These are phyloP conservation scores for Torulaspora indica DNA, from an alignment of 805 yeast species.

Conservation along the genomic window DNA sequence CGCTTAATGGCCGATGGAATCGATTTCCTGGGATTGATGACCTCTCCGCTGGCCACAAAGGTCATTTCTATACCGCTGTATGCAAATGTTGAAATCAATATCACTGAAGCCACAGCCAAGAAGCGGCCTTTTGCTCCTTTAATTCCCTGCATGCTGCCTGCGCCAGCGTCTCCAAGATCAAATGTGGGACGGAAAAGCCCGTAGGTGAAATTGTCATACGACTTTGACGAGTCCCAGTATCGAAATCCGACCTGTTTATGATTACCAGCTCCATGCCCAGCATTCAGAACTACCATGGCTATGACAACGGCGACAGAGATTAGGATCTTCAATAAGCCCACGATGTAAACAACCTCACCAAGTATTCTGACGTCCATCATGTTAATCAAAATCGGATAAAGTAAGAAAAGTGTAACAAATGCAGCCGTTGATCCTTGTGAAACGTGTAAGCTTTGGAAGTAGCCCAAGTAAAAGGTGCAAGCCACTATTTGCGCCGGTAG, in stretches of 20 bases:
- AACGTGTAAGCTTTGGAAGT: conserved; percentile 53
- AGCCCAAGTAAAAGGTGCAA: conserved; percentile 56
- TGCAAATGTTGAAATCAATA: conserved; percentile 64
- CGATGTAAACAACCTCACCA: conserved; percentile 68
- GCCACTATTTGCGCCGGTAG: conserved; percentile 65
- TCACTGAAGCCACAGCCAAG: conserved; percentile 55
- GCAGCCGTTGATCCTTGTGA: conserved; percentile 53
- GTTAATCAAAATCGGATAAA: conserved; percentile 46
- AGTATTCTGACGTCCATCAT: conserved; percentile 64
- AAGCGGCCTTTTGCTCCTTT: conserved; percentile 59
- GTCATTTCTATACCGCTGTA: conserved; percentile 81
- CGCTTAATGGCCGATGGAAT: conserved; percentile 72
- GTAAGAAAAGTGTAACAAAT: conserved; percentile 58
- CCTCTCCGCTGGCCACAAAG: conserved; percentile 79
- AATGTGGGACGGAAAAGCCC: conserved; percentile 74
- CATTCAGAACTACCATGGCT: conserved; percentile 60
- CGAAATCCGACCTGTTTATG: conserved; percentile 52
- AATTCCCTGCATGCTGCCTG: conserved; percentile 50
- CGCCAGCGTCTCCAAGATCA: conserved; percentile 58
- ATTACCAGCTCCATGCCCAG: conserved; percentile 37
- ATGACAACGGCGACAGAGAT: conserved; percentile 52
- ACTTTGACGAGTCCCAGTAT: conserved; percentile 56
- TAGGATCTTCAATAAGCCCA: conserved; percentile 54
- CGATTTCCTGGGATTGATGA: conserved; percentile 72
- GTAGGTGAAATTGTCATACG: conserved; percentile 44